Evolutionary conservation across 345 rosid genomes (phyloP).

Genomic region (Trapa incisa): DNA sequence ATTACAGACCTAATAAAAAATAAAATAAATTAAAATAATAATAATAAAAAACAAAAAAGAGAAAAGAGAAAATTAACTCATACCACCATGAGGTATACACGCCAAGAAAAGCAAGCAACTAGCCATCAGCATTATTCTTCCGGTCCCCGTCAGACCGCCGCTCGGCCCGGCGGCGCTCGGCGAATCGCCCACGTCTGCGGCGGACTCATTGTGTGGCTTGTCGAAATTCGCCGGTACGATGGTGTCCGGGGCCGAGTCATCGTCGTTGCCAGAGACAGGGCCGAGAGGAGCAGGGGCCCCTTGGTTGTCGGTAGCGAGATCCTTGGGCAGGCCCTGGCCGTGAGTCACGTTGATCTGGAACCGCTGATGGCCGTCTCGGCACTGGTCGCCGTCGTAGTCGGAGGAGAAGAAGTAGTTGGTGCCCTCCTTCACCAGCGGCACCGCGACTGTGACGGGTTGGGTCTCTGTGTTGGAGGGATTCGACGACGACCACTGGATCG

Average conservation of each 20-base stretch:
- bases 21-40: too few species aligned
- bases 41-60: too few species aligned
- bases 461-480: constrained; percentile 70
- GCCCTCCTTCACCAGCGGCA: constrained; percentile 73
- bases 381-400: constrained; percentile 83
- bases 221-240: constrained; percentile 53
- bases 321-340: constrained; percentile 62
- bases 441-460: constrained; percentile 33
- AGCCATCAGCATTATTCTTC: background rate
- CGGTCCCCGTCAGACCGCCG: background rate
- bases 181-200: constrained; percentile 17
- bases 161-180: constrained; percentile 6
- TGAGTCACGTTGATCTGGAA: constrained; percentile 64
- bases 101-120: background rate
- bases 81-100: background rate
- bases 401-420: constrained; percentile 65
- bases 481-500: constrained; percentile 51
- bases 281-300: constrained; percentile 45
- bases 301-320: constrained; percentile 28
- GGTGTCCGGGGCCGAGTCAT: constrained; percentile 65
- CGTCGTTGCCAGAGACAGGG: constrained; percentile 36
- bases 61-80: background rate
- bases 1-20: too few species aligned
- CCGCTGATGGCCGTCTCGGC: constrained; percentile 52
- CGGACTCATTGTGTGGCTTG: constrained; percentile 36